These are phyloP conservation scores for Sarocladium strictum DNA, from an alignment of 2,329 filamentous ascomycete species.

Conservation along the genomic window DNA sequence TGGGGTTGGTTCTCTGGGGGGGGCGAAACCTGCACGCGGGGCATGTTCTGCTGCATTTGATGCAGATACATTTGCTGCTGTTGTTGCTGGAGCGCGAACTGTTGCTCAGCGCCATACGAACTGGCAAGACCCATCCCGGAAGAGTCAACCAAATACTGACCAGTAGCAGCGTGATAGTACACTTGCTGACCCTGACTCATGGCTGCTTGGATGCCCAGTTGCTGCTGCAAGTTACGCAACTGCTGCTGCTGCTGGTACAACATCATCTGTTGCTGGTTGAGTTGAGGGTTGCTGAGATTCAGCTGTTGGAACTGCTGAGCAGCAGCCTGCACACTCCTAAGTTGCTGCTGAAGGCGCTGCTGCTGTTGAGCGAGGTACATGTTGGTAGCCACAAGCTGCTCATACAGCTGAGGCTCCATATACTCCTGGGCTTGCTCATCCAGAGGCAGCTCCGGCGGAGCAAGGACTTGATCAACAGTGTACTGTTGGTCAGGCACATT, in stretches of 20 bases:
- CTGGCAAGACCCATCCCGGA: slow-evolving; percentile 26
- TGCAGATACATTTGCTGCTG: slow-evolving; percentile 41
- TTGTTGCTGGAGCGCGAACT: slow-evolving; percentile 29
- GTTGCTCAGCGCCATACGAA: slow-evolving; percentile 36
- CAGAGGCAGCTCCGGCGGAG: slow-evolving; percentile 74
- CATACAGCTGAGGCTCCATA: slow-evolving; percentile 81
- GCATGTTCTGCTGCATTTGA: slow-evolving; percentile 48
- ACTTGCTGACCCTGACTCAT: slow-evolving; percentile 57
- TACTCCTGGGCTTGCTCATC: slow-evolving; percentile 58
- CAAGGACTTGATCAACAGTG: slow-evolving; percentile 85
- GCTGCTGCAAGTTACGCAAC: slow-evolving; percentile 34
- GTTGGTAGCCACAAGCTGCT: slow-evolving; percentile 86
- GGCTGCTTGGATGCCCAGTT: slow-evolving; percentile 30
- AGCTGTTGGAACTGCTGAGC: slow-evolving; percentile 78
- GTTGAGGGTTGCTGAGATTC: slow-evolving; percentile 53
- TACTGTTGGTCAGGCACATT: slow-evolving; percentile 40
- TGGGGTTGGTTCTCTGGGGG: slow-evolving; percentile 52
- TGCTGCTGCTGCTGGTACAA: slow-evolving; percentile 40
- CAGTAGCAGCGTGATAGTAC: slow-evolving; percentile 80
- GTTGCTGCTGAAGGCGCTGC: slow-evolving; percentile 88
- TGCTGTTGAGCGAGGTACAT: slow-evolving; percentile 91
- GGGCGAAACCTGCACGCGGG: slow-evolving; percentile 77
- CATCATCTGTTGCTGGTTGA: slow-evolving; percentile 41
- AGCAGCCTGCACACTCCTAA: slow-evolving; percentile 75
- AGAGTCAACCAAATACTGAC: slow-evolving; percentile 77